These are phyloP conservation scores for Arabis alpina DNA, from an alignment of 345 rosid genomes.

Conservation along the genomic window DNA sequence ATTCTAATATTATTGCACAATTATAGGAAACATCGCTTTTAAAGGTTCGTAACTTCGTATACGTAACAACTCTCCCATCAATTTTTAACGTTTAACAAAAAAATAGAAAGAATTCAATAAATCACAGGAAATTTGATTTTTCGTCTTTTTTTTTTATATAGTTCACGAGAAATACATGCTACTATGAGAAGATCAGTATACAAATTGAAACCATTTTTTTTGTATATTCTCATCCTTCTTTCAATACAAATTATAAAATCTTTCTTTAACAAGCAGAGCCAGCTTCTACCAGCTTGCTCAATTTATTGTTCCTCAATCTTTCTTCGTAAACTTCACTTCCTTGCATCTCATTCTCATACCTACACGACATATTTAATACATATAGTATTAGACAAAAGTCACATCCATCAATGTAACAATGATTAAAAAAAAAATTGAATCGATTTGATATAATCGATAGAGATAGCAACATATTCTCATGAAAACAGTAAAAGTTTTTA, in stretches of 20 bases:
- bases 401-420: neutral
- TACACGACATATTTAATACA: conserved; percentile 39
- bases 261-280: conserved; percentile 53
- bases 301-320: conserved; percentile 71
- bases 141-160: neutral
- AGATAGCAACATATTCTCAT: conserved; percentile 1
- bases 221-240: conserved; percentile 24
- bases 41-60: conserved; percentile 14
- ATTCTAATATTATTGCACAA: conserved; percentile 13
- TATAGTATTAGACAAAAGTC: conserved; percentile 13
- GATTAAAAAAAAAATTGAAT: neutral
- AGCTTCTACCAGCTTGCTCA: conserved; percentile 73
- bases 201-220: conserved; percentile 27
- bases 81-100: conserved; percentile 7
- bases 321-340: conserved; percentile 63
- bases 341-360: conserved; percentile 59
- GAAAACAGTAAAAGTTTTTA: neutral
- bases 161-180: conserved; percentile 26
- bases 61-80: conserved; percentile 17
- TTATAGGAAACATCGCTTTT: conserved; percentile 20
- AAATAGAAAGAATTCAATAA: neutral
- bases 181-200: conserved; percentile 30
- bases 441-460: neutral
- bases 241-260: conserved; percentile 5
- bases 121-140: conserved; percentile 10